Percentiles rank a stretch among this genome's conserved stretches.
Conservation (phyloP, 1,139 yeast species). For the Candida buenavistaensis region DNA sequence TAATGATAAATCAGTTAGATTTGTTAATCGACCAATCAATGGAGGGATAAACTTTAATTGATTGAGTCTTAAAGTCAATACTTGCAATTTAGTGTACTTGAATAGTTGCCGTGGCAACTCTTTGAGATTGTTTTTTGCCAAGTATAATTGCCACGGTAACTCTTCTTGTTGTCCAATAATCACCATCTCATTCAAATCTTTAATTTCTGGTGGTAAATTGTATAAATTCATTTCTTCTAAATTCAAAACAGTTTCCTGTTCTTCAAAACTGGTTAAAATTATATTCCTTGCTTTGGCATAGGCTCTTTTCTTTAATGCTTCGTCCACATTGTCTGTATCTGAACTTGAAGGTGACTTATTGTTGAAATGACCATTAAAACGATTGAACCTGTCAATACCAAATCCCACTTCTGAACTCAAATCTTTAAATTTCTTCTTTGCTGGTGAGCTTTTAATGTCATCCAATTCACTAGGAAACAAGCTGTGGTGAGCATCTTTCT, state of each 20-base stretch:
- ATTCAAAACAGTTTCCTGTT: constrained; percentile 33
- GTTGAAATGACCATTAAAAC: constrained; percentile 32
- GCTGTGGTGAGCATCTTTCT: constrained; percentile 11
- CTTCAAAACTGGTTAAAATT: constrained; percentile 42
- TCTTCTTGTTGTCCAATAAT: constrained; percentile 21
- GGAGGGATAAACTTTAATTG: constrained; percentile 37
- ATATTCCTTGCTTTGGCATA: constrained; percentile 31
- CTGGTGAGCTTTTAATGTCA: constrained; percentile 2
- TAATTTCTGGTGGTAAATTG: constrained; percentile 45
- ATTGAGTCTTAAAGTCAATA: constrained; percentile 42
- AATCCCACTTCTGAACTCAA: constrained; percentile 47
- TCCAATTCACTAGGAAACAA: constrained; percentile 2
- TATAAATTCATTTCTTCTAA: constrained; percentile 38
- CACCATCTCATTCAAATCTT: constrained; percentile 44
- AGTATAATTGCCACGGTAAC: constrained; percentile 32
- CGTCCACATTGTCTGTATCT: constrained; percentile 12
- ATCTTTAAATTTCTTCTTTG: constrained; percentile 4
- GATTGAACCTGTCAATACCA: constrained; percentile 46
- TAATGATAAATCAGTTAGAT: constrained; percentile 39
- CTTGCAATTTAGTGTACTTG: constrained; percentile 43
- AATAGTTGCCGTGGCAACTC: constrained; percentile 39
- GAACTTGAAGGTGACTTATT: constrained; percentile 28
- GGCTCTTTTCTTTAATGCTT: constrained; percentile 12
- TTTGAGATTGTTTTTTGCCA: constrained; percentile 37
- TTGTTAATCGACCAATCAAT: constrained; percentile 29